Percentiles rank a stretch among this genome's conserved stretches.
phyloP scores from a whole-genome alignment of 2,329 filamentous ascomycete genomes.

The Davidsoniella eucalypti region DNA sequence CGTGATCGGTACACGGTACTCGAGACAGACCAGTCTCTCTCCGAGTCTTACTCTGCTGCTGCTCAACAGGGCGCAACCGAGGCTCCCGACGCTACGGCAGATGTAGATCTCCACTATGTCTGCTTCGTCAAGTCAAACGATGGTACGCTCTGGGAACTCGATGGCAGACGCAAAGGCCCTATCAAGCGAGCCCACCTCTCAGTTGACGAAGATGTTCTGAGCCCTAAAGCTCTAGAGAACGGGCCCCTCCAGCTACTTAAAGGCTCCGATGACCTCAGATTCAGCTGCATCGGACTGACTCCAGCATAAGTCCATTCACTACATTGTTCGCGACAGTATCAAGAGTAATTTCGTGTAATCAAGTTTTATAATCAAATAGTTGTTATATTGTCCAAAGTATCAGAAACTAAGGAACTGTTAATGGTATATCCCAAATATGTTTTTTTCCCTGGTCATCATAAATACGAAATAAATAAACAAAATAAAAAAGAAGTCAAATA shows the following conservation, averaged over 20 bases:
- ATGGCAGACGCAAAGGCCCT: slow-evolving; percentile 41
- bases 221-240: slow-evolving; percentile 55
- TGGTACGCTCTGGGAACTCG: slow-evolving; percentile 45
- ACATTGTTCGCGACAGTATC: background rate
- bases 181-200: slow-evolving; percentile 37
- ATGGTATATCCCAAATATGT: slow-evolving; percentile 1
- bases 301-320: no score
- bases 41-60: slow-evolving; percentile 61
- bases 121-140: slow-evolving; percentile 69
- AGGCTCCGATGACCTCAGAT: slow-evolving; percentile 38
- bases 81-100: slow-evolving; percentile 61
- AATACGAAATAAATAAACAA: background rate
- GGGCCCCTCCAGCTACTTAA: slow-evolving; percentile 45
- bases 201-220: slow-evolving; percentile 53
- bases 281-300: slow-evolving; percentile 37
- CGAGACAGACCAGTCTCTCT: slow-evolving; percentile 60
- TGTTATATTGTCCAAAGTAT: background rate
- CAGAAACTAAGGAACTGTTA: background rate
- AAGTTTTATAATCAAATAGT: background rate
- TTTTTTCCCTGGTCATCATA: background rate
- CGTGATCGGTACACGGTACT: slow-evolving; percentile 52
- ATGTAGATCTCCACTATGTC: slow-evolving; percentile 89
- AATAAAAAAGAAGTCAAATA: background rate
- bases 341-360: background rate
- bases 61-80: slow-evolving; percentile 62